Conservation (phyloP, 1,139 yeast species). For the Petasospora rhodanensis region DNA sequence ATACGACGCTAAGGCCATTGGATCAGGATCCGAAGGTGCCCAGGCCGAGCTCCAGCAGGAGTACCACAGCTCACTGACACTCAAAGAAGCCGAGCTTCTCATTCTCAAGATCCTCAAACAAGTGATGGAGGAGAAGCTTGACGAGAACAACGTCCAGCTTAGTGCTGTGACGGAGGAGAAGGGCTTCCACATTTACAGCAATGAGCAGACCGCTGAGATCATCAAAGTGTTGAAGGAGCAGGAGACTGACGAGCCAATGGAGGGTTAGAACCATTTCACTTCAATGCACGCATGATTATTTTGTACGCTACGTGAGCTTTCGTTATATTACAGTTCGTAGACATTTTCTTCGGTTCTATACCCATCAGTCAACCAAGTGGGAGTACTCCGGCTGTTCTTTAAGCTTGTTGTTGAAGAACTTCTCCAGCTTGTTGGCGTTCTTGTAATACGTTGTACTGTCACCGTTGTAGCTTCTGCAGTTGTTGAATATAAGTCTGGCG, state of each 20-base stretch:
- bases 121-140: slow-evolving; percentile 98
- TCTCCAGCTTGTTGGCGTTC: slow-evolving; percentile 89
- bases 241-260: slow-evolving; percentile 43
- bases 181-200: slow-evolving; percentile 85
- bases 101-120: slow-evolving; percentile 89
- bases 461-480: slow-evolving; percentile 85
- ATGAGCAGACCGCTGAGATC: slow-evolving; percentile 78
- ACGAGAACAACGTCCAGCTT: slow-evolving; percentile 91
- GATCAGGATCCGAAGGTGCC: slow-evolving; percentile 98
- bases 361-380: slow-evolving; percentile 30
- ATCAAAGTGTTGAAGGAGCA: slow-evolving; percentile 73
- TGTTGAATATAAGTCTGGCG: slow-evolving; percentile 78
- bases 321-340: too few relatives aligned
- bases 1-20: slow-evolving; percentile 98
- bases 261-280: slow-evolving; percentile 4
- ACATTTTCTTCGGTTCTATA: too few relatives aligned
- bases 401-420: slow-evolving; percentile 73
- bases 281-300: too few relatives aligned
- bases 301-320: too few relatives aligned
- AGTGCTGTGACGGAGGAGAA: slow-evolving; percentile 84
- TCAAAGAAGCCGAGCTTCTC: slow-evolving; percentile 88
- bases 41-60: slow-evolving; percentile 97
- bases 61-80: slow-evolving; percentile 90
- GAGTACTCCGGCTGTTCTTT: slow-evolving; percentile 56
- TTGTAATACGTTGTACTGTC: slow-evolving; percentile 87